These are phyloP conservation scores for Puccinia polysora DNA, from an alignment of 1,284 basidiomycete genomes.

Conservation along the genomic window DNA sequence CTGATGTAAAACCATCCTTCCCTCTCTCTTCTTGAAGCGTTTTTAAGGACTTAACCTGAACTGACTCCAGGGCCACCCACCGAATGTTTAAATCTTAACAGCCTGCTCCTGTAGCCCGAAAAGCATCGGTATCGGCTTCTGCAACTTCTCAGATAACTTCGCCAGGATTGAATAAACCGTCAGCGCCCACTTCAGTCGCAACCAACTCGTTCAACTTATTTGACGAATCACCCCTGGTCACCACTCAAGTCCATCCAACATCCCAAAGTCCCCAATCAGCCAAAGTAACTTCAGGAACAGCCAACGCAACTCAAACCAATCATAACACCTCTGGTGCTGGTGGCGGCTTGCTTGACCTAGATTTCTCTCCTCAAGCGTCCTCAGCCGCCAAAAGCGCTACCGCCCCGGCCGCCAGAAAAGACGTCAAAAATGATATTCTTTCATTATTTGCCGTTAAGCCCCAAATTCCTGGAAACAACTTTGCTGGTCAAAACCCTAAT, in stretches of 20 bases:
- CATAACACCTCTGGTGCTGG: constrained; percentile 48
- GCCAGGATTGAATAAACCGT: constrained; percentile 48
- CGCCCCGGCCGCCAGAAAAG: constrained; percentile 58
- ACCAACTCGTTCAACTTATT: constrained; percentile 52
- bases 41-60: background rate
- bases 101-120: constrained; percentile 13
- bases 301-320: constrained; percentile 45
- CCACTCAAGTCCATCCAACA: constrained; percentile 47
- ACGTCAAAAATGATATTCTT: constrained; percentile 78
- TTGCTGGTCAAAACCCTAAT: background rate
- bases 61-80: constrained; percentile 12
- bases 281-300: constrained; percentile 59
- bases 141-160: constrained; percentile 44
- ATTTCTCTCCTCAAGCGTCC: constrained; percentile 65
- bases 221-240: constrained; percentile 48
- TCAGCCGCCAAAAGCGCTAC: constrained; percentile 53
- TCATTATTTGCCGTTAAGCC: constrained; percentile 66
- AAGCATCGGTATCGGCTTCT: background rate
- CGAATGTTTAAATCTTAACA: constrained; percentile 28
- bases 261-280: background rate
- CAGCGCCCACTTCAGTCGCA: constrained; percentile 52
- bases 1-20: constrained; percentile 11
- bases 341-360: constrained; percentile 76
- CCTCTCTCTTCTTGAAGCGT: background rate
- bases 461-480: constrained; percentile 1